Evolutionary conservation across 257 asterid species (phyloP), one percentile per base, ranked within the genome.

Genomic region (Solanum habrochaites): DNA sequence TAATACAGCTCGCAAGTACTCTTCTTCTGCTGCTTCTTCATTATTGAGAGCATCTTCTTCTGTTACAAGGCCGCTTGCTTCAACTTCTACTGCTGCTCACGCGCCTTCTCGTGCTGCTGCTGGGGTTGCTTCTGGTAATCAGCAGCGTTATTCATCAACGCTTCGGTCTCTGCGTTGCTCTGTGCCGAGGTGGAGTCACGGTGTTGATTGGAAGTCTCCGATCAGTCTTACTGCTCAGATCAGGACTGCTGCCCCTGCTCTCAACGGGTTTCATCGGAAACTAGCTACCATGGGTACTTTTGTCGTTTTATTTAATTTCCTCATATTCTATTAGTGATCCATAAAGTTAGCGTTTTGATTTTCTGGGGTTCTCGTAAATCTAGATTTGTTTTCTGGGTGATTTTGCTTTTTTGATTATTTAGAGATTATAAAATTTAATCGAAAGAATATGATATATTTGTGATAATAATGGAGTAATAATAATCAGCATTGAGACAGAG

Each of bases 141-240:
- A 96, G 89, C 92, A 92, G 82, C 90, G 96, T 64, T 91, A 83
- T 88, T 86, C 90, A 1, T 90, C 91, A 23, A 90, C 90, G 21
- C 14, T 92, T 37, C 87, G 92, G 67, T 90, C 89, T n/a, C 45
- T 90, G 0, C 86, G 91, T 25, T 86, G 83, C 2, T 91, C 95
- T 16, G 93, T 90, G 52, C 89, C 95, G 74, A 89, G 98, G 88
- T 95, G 98, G 98, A 95, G 99, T 84, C 99, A 96, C 94, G 98
- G 98, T 14, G 94, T 83, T 69, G 98, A 90, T 75, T 96, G 99
- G 98, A 93, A 94, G 85, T 96, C 98, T 42, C 98, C 96, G 31
- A 29, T 92, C 49, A 91, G 94, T 88, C 91, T 92, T 32, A 85
- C 90, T 66, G 86, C 98, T 29, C 98, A 94, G 96, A 94, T 95